phyloP scores from a whole-genome alignment of 495 filamentous ascomycete species.

The Xylaria venustula region DNA sequence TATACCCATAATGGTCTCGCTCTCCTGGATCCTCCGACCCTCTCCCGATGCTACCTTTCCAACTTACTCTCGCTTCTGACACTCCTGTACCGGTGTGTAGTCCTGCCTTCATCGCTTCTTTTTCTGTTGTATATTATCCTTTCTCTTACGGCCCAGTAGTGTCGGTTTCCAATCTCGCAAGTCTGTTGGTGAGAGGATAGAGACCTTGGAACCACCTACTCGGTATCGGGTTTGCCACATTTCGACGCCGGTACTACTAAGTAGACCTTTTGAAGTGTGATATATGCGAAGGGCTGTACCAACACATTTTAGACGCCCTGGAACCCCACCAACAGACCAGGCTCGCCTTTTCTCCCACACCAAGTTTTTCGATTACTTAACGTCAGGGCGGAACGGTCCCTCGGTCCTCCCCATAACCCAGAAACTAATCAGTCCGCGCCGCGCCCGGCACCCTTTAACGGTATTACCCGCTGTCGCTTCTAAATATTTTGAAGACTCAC shows the following conservation, averaged over 20 bases:
- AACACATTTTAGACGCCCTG: slow-evolving; percentile 6
- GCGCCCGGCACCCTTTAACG: neutral
- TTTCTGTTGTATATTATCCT: neutral
- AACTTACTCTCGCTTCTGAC: slow-evolving; percentile 7
- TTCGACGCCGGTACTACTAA: neutral
- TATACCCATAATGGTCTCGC: slow-evolving; percentile 28
- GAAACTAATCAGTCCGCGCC: neutral
- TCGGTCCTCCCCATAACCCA: neutral
- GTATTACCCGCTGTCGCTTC: neutral
- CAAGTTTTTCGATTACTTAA: slow-evolving; percentile 12
- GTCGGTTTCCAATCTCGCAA: neutral
- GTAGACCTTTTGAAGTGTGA: slow-evolving; percentile 5
- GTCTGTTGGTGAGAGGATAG: neutral
- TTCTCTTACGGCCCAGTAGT: neutral
- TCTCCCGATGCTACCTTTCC: slow-evolving; percentile 23
- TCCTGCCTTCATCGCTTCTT: neutral
- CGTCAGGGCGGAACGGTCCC: neutral
- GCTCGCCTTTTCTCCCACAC: slow-evolving; percentile 6
- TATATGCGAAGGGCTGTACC: slow-evolving; percentile 7
- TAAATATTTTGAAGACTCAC: neutral
- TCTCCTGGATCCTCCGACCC: slow-evolving; percentile 22
- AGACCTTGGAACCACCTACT: neutral
- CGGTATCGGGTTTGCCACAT: neutral
- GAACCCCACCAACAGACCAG: slow-evolving; percentile 5
- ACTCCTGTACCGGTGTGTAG: neutral